phyloP scores from a whole-genome alignment of 768 basidiomycete species.

The Hirschioporus abietinus region DNA sequence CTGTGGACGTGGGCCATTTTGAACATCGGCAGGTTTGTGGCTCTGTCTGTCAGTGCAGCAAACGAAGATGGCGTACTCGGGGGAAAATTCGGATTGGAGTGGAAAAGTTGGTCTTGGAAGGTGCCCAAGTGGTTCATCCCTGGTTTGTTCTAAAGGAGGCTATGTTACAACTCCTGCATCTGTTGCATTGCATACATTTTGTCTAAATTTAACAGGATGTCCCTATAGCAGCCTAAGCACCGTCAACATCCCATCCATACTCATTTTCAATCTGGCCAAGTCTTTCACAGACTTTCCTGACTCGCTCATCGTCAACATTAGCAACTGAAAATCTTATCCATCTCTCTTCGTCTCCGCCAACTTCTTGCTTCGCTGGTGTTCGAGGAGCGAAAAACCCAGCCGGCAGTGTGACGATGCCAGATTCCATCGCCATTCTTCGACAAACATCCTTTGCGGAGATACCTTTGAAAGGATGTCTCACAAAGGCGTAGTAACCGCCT shows the following conservation, averaged over 20 bases:
- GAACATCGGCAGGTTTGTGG: neutral
- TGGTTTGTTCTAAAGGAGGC: neutral
- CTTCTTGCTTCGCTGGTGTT: constrained; percentile 16
- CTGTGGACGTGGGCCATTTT: neutral
- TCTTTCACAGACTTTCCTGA: constrained; percentile 46
- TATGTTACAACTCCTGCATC: neutral
- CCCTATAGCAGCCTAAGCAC: neutral
- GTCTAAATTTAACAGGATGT: neutral
- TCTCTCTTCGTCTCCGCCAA: constrained; percentile 27
- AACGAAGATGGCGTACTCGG: neutral
- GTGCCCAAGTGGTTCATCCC: constrained; percentile 3
- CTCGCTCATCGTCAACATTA: constrained; percentile 65
- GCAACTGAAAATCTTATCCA: constrained; percentile 79
- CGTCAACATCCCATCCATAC: constrained; percentile 32
- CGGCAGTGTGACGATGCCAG: constrained; percentile 65
- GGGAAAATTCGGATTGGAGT: neutral
- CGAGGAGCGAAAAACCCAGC: constrained; percentile 49
- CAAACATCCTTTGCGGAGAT: constrained; percentile 49
- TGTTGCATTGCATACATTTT: neutral
- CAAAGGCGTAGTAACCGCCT: constrained; percentile 79
- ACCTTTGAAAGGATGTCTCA: constrained; percentile 54
- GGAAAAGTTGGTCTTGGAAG: constrained; percentile 1
- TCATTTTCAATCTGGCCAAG: constrained; percentile 32
- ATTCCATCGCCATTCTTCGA: constrained; percentile 48
- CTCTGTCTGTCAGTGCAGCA: neutral